Evolutionary conservation across 345 rosid species (phyloP).

Genomic region (Balakata baccata): DNA sequence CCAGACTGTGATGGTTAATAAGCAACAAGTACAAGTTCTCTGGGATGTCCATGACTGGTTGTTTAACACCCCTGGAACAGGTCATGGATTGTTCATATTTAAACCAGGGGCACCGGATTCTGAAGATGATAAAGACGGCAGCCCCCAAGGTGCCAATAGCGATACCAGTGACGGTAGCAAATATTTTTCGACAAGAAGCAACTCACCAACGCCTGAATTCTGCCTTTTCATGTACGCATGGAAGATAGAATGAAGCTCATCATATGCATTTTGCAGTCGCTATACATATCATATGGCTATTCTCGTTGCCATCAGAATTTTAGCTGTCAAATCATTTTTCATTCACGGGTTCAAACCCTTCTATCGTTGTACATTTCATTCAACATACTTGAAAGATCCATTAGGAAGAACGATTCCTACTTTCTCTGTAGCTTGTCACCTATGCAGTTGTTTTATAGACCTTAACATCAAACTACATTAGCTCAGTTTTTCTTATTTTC

Average conservation of each 20-base stretch:
- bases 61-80: slow-evolving; percentile 55
- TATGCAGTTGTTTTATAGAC: background rate
- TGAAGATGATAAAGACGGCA: slow-evolving; percentile 54
- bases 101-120: slow-evolving; percentile 59
- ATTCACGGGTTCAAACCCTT: background rate
- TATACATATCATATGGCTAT: background rate
- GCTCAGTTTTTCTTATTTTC: background rate
- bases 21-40: slow-evolving; percentile 66
- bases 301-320: no score
- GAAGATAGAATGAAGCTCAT: slow-evolving; percentile 63
- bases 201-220: slow-evolving; percentile 48
- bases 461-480: background rate
- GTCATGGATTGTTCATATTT: slow-evolving; percentile 79
- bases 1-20: slow-evolving; percentile 74
- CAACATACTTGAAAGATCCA: background rate
- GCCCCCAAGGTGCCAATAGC: slow-evolving; percentile 47
- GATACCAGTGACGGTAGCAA: slow-evolving; percentile 55
- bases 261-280: background rate
- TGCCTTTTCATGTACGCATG: slow-evolving; percentile 84
- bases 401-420: background rate
- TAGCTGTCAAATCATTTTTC: no score
- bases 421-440: background rate
- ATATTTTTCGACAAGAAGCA: slow-evolving; percentile 50
- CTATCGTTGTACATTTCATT: background rate
- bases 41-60: slow-evolving; percentile 99